A percentile compares a stretch with the other conserved stretches of the same genome.
These are phyloP conservation scores for Botrytis porri DNA, from an alignment of 2,329 filamentous ascomycete species.

Conservation along the genomic window DNA sequence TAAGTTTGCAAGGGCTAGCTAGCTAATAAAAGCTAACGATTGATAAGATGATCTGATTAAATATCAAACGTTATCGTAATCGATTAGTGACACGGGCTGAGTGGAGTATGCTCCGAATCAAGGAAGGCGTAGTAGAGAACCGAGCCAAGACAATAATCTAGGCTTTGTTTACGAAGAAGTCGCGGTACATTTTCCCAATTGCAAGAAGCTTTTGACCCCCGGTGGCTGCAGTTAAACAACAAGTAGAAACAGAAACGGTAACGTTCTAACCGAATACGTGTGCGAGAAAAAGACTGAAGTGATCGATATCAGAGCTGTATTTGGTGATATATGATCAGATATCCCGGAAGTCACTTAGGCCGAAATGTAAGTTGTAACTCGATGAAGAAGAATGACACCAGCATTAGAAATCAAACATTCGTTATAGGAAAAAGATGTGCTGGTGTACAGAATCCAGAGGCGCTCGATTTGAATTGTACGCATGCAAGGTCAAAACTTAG, in stretches of 20 bases:
- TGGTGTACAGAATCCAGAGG: no score
- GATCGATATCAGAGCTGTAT: neutral
- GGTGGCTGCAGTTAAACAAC: neutral
- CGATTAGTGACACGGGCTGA: neutral
- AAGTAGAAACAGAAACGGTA: neutral
- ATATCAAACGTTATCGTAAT: neutral
- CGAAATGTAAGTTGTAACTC: no score
- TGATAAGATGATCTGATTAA: conserved; percentile 21
- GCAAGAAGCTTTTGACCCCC: neutral
- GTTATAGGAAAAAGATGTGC: no score
- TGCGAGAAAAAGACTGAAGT: neutral
- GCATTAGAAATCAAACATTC: no score
- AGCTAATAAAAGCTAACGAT: conserved; percentile 39
- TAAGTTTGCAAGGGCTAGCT: conserved; percentile 43
- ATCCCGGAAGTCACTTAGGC: neutral
- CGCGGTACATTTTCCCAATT: neutral
- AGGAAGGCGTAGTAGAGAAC: no score
- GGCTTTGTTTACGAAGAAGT: neutral
- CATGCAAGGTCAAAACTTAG: no score
- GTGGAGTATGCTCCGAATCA: neutral
- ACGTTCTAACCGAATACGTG: neutral
- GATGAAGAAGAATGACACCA: neutral
- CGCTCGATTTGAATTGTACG: no score
- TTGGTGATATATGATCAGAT: neutral
- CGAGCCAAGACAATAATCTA: neutral